Conservation (phyloP, 768 basidiomycete species). For the Boletus bicolor region DNA sequence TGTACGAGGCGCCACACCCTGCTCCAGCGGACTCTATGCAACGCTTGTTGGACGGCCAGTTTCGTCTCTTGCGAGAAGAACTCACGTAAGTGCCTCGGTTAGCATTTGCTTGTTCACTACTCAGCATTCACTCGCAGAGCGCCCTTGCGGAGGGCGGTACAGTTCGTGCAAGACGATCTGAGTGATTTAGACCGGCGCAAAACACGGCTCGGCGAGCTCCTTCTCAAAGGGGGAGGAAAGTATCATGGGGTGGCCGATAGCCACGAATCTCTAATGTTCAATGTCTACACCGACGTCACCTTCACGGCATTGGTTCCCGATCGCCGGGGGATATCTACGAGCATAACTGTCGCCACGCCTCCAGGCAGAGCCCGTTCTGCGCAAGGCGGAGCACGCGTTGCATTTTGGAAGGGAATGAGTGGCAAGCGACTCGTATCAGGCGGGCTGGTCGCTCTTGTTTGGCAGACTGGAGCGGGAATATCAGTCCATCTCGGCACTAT, state of each 20-base stretch:
- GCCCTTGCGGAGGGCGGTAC: slow-evolving; percentile 49
- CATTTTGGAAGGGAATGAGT: slow-evolving; percentile 61
- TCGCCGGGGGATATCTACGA: slow-evolving; percentile 48
- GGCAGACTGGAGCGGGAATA: slow-evolving; percentile 33
- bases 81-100: slow-evolving; percentile 45
- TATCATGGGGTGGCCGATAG: slow-evolving; percentile 45
- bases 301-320: slow-evolving; percentile 49
- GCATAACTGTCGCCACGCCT: slow-evolving; percentile 49
- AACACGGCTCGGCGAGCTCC: slow-evolving; percentile 45
- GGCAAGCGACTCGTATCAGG: slow-evolving; percentile 60
- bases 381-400: slow-evolving; percentile 36
- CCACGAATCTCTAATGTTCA: slow-evolving; percentile 55
- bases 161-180: slow-evolving; percentile 48
- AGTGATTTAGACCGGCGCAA: slow-evolving; percentile 9
- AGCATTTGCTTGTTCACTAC: not conserved
- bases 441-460: slow-evolving; percentile 60
- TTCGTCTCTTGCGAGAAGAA: slow-evolving; percentile 72
- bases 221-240: slow-evolving; percentile 54
- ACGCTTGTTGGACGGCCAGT: slow-evolving; percentile 68
- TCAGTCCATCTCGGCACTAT: slow-evolving; percentile 56
- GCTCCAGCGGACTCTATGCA: slow-evolving; percentile 57
- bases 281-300: slow-evolving; percentile 53
- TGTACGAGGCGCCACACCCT: slow-evolving; percentile 61
- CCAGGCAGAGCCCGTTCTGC: slow-evolving; percentile 50
- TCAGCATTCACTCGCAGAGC: slow-evolving; percentile 36